Percentiles rank a stretch among this genome's conserved stretches.
Conservation (phyloP, 2,329 filamentous ascomycete genomes). For the Sporothrix brasiliensis region DNA sequence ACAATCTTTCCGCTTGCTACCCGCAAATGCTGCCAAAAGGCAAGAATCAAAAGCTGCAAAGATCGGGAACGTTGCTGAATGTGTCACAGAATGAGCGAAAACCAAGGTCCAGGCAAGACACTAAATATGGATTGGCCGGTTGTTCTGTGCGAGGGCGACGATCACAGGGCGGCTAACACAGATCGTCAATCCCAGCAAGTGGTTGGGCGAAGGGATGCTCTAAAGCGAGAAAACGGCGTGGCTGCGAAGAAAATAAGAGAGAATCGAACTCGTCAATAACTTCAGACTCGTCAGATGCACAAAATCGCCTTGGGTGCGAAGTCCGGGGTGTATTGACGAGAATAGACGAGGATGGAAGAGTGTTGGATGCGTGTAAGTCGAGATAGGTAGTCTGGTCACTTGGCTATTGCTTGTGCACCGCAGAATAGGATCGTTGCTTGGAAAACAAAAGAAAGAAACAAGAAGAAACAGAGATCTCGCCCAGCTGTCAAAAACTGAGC, state of each 20-base stretch:
- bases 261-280: neutral
- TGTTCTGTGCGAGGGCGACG: neutral
- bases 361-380: neutral
- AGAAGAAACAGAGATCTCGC: neutral
- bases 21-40: neutral
- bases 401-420: neutral
- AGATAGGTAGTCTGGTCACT: neutral
- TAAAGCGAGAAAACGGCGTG: neutral
- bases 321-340: neutral
- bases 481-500: neutral
- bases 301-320: neutral
- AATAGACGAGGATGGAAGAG: neutral
- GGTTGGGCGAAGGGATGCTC: constrained; percentile 1
- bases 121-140: constrained; percentile 1
- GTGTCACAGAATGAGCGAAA: constrained; percentile 18
- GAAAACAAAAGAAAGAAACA: neutral
- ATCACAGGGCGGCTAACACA: constrained; percentile 20
- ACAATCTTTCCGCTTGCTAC: neutral
- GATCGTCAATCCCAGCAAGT: constrained; percentile 6
- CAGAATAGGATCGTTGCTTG: neutral
- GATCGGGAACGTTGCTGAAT: constrained; percentile 12
- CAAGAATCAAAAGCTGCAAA: neutral
- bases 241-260: neutral
- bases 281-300: neutral
- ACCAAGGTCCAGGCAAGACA: neutral